These are phyloP conservation scores for Tolypocladium nubicola DNA, from an alignment of 2,329 filamentous ascomycete genomes.

Conservation along the genomic window DNA sequence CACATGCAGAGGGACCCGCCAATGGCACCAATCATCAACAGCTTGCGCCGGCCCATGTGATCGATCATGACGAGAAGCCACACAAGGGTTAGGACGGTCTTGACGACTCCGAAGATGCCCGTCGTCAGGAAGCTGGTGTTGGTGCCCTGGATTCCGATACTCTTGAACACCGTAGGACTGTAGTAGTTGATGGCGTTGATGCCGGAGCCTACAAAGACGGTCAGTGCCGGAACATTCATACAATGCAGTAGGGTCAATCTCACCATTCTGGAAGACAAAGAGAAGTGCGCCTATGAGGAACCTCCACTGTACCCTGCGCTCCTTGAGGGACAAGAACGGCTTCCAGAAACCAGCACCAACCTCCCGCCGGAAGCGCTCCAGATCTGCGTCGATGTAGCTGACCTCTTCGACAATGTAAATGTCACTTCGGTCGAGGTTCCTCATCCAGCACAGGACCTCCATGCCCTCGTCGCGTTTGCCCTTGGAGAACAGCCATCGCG, in stretches of 20 bases:
- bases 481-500: conserved; percentile 58
- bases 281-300: conserved; percentile 64
- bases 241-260: conserved; percentile 1
- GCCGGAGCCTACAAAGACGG: conserved; percentile 10
- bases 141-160: conserved; percentile 13
- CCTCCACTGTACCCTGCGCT: conserved; percentile 53
- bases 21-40: conserved; percentile 52
- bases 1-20: conserved; percentile 59
- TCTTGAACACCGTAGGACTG: conserved; percentile 17
- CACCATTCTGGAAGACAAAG: conserved; percentile 70
- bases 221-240: background rate
- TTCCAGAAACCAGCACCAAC: conserved; percentile 68
- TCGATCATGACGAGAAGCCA: conserved; percentile 16
- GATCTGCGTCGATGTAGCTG: conserved; percentile 56
- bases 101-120: conserved; percentile 17
- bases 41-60: conserved; percentile 33
- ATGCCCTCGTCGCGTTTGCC: conserved; percentile 49
- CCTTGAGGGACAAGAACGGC: conserved; percentile 49
- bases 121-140: conserved; percentile 17
- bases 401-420: conserved; percentile 66
- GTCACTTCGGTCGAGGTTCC: conserved; percentile 43
- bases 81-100: conserved; percentile 31
- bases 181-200: conserved; percentile 22
- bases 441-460: conserved; percentile 52
- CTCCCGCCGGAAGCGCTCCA: conserved; percentile 51